Percentiles rank a stretch among this genome's conserved stretches.
Conservation (phyloP, 2,329 filamentous ascomycete genomes). For the Xylariaceae sp. region DNA sequence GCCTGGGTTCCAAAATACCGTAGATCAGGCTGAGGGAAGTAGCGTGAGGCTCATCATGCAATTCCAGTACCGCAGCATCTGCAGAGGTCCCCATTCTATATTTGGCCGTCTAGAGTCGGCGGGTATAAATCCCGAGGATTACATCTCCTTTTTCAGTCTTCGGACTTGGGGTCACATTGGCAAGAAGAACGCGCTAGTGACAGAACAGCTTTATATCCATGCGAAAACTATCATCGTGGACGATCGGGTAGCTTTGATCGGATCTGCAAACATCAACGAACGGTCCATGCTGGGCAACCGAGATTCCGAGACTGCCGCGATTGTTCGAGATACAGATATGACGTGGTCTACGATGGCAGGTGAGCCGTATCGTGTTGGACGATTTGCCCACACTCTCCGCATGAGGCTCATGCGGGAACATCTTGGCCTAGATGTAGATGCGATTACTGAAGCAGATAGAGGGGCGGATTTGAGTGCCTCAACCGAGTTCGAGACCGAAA, state of each 20-base stretch:
- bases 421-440: conserved; percentile 90
- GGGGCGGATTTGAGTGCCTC: conserved; percentile 61
- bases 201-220: conserved; percentile 96
- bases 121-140: conserved; percentile 89
- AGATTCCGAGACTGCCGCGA: conserved; percentile 86
- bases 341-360: conserved; percentile 89
- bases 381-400: conserved; percentile 88
- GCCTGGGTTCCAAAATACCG: conserved; percentile 97
- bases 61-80: conserved; percentile 95
- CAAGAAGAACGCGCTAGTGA: conserved; percentile 74
- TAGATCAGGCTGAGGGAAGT: conserved; percentile 88
- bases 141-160: conserved; percentile 91
- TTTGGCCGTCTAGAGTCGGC: conserved; percentile 76
- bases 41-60: conserved; percentile 95
- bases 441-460: conserved; percentile 75
- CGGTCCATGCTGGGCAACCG: conserved; percentile 88
- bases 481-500: conserved; percentile 52
- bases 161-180: conserved; percentile 91
- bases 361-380: conserved; percentile 80
- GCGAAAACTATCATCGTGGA: conserved; percentile 96
- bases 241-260: conserved; percentile 87
- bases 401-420: conserved; percentile 96
- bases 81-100: conserved; percentile 84
- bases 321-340: conserved; percentile 91
- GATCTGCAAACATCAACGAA: conserved; percentile 98